Evolutionary conservation across 73 alveolate genomes (phyloP).

Genomic region (Paramecium caudatum): DNA sequence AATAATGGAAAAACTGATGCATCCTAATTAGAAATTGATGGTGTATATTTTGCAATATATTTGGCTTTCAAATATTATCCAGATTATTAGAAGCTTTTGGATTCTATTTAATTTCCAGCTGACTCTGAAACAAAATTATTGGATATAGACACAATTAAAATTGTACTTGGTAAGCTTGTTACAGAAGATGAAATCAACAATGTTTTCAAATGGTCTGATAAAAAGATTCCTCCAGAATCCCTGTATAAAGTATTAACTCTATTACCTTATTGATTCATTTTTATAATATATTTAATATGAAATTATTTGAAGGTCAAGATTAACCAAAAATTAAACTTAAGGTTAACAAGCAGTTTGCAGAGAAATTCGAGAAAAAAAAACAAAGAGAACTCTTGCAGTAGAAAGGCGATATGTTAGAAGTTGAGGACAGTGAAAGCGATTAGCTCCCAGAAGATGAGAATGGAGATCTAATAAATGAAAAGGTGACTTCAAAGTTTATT

Average conservation of each 20-base stretch:
- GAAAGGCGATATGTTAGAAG: too few relatives aligned
- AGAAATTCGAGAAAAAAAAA: background rate
- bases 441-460: slow-evolving; percentile 6
- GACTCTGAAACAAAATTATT: background rate
- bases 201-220: slow-evolving; percentile 36
- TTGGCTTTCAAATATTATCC: background rate
- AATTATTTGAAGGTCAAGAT: slow-evolving; percentile 61
- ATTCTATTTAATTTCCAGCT: background rate
- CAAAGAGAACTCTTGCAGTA: background rate
- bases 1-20: background rate
- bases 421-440: slow-evolving; percentile 6
- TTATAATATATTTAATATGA: background rate
- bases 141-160: background rate
- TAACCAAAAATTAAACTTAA: slow-evolving; percentile 48
- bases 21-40: background rate
- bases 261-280: slow-evolving; percentile 6
- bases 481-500: background rate
- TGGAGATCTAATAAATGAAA: background rate
- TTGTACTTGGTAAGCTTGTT: background rate
- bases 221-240: background rate
- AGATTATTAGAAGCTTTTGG: background rate
- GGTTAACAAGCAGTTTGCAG: slow-evolving; percentile 65
- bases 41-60: background rate
- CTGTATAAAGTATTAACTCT: slow-evolving; percentile 17
- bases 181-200: background rate